Evolutionary conservation across 805 yeast genomes (phyloP), one percentile per base, ranked within the genome.

Genomic region (Lipomyces mesembrius): DNA sequence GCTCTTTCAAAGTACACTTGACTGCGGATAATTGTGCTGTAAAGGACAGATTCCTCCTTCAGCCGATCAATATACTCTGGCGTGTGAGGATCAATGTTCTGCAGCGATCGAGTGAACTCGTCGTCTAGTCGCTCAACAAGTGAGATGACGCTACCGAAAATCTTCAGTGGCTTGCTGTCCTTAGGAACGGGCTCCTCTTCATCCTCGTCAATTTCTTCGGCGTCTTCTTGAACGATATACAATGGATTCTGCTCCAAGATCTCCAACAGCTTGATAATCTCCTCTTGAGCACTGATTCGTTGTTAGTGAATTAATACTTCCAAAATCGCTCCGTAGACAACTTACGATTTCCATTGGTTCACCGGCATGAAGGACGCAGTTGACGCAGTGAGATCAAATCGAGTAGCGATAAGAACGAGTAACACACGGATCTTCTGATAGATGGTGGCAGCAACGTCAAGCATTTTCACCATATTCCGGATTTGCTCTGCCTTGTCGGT

Each of bases 101-200:
- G 92, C 74, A 95, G 84, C 58, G 96, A 91, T 73, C 89, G 87
- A 69, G 90, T 90, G 75, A 93, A 89, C 81, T 95, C 99, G 75
- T 94, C 98, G 77, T 92, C 97, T 70, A 95, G 84, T 79, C 98
- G 88, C 82, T 94, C 99, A 69, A 94, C 89, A 67, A 90, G 85
- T 8, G 97, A 88, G 59, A 90, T 86, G 59, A 95, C 82, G 34
- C 97, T 90, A 59, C 99, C 99, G 68, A 88, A 83, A 63, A 95
- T 84, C 72, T 85, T 87, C 76, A 85, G 85, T 68, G 89, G 82
- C 25, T 79, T 74, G 8, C 74, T 81, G 65, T 87, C 69, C 22
- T 39, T 61, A 4, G 71, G 60, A 12, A 52, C 27, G 11, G 71
- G 72, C 43, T 66, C 84, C 57, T 89, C 83, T 64, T 78, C 81